phyloP scores from a whole-genome alignment of 805 yeast species.

The Suhomyces tanzawaensis region DNA sequence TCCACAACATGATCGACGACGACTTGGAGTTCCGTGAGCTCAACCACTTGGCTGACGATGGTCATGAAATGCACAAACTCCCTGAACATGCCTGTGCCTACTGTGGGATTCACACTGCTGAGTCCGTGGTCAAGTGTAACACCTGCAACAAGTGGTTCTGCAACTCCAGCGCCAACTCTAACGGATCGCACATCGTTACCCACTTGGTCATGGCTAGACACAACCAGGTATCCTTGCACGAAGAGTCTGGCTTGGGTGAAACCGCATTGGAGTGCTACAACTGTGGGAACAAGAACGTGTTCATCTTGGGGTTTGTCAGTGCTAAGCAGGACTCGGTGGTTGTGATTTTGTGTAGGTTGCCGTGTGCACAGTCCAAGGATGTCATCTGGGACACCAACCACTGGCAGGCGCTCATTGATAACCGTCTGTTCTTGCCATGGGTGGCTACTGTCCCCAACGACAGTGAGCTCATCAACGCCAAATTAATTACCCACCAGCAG shows the following conservation, averaged over 20 bases:
- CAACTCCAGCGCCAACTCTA: constrained; percentile 57
- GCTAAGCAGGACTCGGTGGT: constrained; percentile 86
- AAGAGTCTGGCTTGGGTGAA: constrained; percentile 82
- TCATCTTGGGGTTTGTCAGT: constrained; percentile 79
- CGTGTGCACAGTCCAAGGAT: constrained; percentile 78
- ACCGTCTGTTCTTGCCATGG: constrained; percentile 78
- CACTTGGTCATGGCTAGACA: constrained; percentile 83
- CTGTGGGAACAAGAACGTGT: constrained; percentile 81
- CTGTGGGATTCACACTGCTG: constrained; percentile 69
- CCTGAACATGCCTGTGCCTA: constrained; percentile 51
- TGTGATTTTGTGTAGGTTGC: constrained; percentile 81
- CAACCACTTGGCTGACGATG: not conserved
- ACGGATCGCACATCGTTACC: constrained; percentile 78
- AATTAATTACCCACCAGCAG: constrained; percentile 58
- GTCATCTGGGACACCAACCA: constrained; percentile 81
- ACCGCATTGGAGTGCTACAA: constrained; percentile 84
- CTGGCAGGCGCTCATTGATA: constrained; percentile 85
- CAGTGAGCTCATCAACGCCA: constrained; percentile 56
- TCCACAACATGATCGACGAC: constrained; percentile 12
- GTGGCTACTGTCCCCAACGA: constrained; percentile 69
- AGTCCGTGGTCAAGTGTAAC: constrained; percentile 71
- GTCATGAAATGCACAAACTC: too few species aligned
- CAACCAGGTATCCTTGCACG: constrained; percentile 69
- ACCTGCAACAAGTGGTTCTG: constrained; percentile 87
- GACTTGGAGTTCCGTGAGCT: not conserved